Conservation (phyloP, 2,329 filamentous ascomycete species). For the Helotiales sp. region DNA sequence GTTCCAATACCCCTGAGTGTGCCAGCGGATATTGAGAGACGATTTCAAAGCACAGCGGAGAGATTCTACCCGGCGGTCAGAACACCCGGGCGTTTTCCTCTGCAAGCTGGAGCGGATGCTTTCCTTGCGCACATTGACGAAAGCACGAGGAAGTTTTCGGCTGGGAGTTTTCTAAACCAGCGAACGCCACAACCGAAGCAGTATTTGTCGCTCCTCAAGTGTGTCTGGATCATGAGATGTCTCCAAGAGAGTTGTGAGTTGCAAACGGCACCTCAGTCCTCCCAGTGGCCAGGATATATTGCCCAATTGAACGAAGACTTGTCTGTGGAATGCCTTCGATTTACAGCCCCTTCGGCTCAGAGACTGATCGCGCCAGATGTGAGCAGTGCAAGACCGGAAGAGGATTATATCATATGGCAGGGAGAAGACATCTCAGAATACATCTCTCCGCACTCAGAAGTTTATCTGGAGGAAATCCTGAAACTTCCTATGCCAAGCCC, state of each 20-base stretch:
- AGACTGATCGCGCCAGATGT: slow-evolving; percentile 19
- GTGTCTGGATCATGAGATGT: slow-evolving; percentile 23
- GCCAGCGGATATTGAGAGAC: slow-evolving; percentile 21
- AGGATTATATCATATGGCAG: slow-evolving; percentile 22
- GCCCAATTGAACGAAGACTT: slow-evolving; percentile 24
- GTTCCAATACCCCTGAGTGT: slow-evolving; percentile 8
- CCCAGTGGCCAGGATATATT: slow-evolving; percentile 22
- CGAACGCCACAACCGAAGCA: slow-evolving; percentile 18
- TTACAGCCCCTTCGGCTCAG: slow-evolving; percentile 19
- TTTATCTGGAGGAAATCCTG: slow-evolving; percentile 22
- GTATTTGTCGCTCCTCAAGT: slow-evolving; percentile 23
- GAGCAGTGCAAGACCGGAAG: slow-evolving; percentile 4
- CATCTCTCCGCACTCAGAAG: slow-evolving; percentile 23
- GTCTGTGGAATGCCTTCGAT: slow-evolving; percentile 21
- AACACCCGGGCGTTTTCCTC: slow-evolving; percentile 18
- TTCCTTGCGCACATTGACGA: slow-evolving; percentile 22
- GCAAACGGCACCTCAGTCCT: slow-evolving; percentile 4
- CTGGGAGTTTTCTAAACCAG: slow-evolving; percentile 23
- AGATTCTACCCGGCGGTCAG: slow-evolving; percentile 8
- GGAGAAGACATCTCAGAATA: slow-evolving; percentile 23
- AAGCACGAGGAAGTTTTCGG: slow-evolving; percentile 22
- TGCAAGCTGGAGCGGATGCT: slow-evolving; percentile 25
- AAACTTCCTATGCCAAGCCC: slow-evolving; percentile 24
- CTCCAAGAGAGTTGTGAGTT: slow-evolving; percentile 14
- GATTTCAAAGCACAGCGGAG: slow-evolving; percentile 19